Evolutionary conservation across 2,329 filamentous ascomycete genomes (phyloP).

Genomic region (Talaromyces funiculosus): DNA sequence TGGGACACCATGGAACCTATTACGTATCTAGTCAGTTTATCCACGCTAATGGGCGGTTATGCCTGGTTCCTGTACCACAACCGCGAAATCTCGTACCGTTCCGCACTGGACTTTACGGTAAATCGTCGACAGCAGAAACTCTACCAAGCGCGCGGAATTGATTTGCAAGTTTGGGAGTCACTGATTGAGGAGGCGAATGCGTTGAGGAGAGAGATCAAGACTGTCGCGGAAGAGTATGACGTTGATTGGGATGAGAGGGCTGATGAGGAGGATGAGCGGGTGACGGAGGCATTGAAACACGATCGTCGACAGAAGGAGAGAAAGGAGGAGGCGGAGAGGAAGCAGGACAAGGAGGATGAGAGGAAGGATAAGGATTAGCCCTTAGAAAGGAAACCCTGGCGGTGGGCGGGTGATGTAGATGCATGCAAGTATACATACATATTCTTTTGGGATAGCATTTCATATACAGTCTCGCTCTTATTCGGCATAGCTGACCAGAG

Average conservation of each 20-base stretch:
- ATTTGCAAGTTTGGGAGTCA: conserved; percentile 69
- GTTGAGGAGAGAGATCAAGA: conserved; percentile 71
- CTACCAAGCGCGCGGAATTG: conserved; percentile 70
- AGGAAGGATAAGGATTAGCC: neutral
- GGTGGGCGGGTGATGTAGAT: neutral
- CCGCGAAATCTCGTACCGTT: conserved; percentile 78
- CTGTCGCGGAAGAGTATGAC: conserved; percentile 78
- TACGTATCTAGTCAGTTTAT: conserved; percentile 81
- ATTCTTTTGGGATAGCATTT: neutral
- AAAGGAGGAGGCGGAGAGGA: conserved; percentile 25
- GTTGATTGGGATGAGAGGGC: conserved; percentile 78
- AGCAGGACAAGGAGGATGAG: conserved; percentile 4
- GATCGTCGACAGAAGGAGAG: conserved; percentile 40
- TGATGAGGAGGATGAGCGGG: conserved; percentile 62
- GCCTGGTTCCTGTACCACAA: conserved; percentile 93
- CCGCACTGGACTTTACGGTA: conserved; percentile 81
- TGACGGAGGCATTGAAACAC: conserved; percentile 49
- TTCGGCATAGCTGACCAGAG: neutral
- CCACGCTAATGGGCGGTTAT: conserved; percentile 82
- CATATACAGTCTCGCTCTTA: neutral
- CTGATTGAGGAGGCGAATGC: conserved; percentile 74
- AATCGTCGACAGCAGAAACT: conserved; percentile 69
- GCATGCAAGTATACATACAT: neutral
- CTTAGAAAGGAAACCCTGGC: neutral
- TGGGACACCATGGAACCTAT: conserved; percentile 92